phyloP scores from a whole-genome alignment of 768 basidiomycete genomes.

The Serendipita sp. region DNA sequence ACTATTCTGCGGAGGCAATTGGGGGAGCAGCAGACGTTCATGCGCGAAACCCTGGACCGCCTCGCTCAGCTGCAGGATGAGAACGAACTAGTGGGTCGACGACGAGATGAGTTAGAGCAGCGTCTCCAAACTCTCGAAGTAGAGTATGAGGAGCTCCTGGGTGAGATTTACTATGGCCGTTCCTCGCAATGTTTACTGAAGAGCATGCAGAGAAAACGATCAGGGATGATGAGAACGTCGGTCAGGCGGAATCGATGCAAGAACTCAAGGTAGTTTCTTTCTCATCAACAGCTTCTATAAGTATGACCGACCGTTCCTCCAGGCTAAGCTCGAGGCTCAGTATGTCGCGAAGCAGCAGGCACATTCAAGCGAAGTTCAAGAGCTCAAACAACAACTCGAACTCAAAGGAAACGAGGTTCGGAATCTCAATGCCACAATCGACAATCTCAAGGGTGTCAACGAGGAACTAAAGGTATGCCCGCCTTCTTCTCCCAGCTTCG shows the following conservation, averaged over 20 bases:
- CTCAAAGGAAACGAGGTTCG: constrained; percentile 69
- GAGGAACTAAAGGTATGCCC: constrained; percentile 84
- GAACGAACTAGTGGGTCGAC: constrained; percentile 63
- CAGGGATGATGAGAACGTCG: constrained; percentile 66
- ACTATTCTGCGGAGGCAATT: constrained; percentile 74
- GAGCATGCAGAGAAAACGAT: constrained; percentile 66
- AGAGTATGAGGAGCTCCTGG: constrained; percentile 93
- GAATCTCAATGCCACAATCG: constrained; percentile 67
- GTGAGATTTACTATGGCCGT: constrained; percentile 23
- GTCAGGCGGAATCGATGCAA: constrained; percentile 66
- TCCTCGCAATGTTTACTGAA: constrained; percentile 6
- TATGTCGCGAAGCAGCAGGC: constrained; percentile 87
- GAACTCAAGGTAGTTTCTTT: constrained; percentile 64
- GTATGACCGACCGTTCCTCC: constrained; percentile 11
- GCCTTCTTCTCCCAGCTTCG: neutral
- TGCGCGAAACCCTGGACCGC: constrained; percentile 80
- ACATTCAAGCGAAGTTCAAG: constrained; percentile 63
- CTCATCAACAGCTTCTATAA: constrained; percentile 9
- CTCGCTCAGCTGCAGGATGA: constrained; percentile 85
- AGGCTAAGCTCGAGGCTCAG: constrained; percentile 90
- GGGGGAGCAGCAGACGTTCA: constrained; percentile 67
- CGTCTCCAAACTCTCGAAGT: constrained; percentile 67
- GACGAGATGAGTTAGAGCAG: constrained; percentile 76
- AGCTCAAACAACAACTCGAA: constrained; percentile 84
- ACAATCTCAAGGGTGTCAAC: constrained; percentile 88